Percentiles rank a stretch among this genome's conserved stretches.
phyloP scores from a whole-genome alignment of 345 rosid genomes.

The Eucalyptus albens region DNA sequence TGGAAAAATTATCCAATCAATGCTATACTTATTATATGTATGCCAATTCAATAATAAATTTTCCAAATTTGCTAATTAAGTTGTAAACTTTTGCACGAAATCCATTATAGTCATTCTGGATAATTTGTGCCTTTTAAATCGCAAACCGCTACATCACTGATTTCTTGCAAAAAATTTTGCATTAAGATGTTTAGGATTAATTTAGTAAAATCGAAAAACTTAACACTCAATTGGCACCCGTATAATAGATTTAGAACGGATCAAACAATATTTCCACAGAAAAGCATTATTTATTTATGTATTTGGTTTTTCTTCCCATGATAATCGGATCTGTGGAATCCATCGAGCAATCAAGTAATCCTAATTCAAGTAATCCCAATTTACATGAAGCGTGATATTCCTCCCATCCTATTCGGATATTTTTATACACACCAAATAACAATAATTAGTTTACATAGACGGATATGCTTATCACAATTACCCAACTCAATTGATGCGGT shows the following conservation, averaged over 20 bases:
- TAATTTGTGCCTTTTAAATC: background rate
- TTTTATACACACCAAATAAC: background rate
- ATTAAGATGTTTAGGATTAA: accelerated
- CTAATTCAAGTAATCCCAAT: background rate
- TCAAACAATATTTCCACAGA: background rate
- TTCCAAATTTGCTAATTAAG: accelerated
- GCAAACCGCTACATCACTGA: accelerated
- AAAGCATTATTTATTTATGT: background rate
- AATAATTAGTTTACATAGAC: background rate
- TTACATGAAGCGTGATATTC: background rate
- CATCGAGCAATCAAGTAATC: background rate
- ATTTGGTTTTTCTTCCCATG: background rate
- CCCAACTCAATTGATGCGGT: background rate
- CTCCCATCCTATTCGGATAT: background rate
- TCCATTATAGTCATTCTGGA: accelerated
- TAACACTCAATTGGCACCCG: accelerated
- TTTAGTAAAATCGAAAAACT: accelerated
- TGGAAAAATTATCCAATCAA: background rate
- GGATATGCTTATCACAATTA: background rate
- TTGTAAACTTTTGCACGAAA: accelerated
- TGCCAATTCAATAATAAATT: accelerated
- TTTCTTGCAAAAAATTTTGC: background rate
- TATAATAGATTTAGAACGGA: accelerated
- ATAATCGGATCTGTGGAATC: background rate
- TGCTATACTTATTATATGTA: accelerated